Conservation (phyloP, 768 basidiomycete genomes). For the Lyophyllum shimeji region DNA sequence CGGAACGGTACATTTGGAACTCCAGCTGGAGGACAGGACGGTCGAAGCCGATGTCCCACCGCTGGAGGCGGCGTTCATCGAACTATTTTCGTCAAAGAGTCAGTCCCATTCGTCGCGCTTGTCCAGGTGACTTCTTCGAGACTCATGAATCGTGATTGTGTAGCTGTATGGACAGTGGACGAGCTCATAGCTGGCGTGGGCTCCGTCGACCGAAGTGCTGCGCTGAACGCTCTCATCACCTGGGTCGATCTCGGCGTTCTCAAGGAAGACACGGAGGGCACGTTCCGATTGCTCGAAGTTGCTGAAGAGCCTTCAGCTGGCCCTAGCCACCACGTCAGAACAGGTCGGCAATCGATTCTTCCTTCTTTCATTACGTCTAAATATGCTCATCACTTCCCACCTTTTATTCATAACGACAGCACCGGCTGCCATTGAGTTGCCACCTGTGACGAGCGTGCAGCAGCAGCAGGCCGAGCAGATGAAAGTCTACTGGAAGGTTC, state of each 20-base stretch:
- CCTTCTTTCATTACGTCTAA: not conserved
- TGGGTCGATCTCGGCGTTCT: constrained; percentile 86
- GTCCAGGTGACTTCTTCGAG: not conserved
- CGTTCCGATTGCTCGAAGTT: constrained; percentile 66
- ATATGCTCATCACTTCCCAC: not conserved
- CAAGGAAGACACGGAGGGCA: constrained; percentile 60
- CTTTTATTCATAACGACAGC: constrained; percentile 12
- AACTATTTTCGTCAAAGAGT: constrained; percentile 79
- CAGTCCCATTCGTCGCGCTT: not conserved
- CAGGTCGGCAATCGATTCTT: constrained; percentile 3
- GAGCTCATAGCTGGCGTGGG: constrained; percentile 68
- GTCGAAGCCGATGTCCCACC: constrained; percentile 78
- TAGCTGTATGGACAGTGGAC: constrained; percentile 71
- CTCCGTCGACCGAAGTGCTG: constrained; percentile 58
- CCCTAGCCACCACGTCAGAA: constrained; percentile 13
- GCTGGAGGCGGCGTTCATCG: constrained; percentile 88
- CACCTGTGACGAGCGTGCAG: constrained; percentile 54
- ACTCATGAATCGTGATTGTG: constrained; percentile 1
- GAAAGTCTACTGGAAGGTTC: constrained; percentile 85
- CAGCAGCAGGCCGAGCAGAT: constrained; percentile 86
- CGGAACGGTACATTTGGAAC: constrained; percentile 77
- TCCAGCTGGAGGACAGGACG: constrained; percentile 81
- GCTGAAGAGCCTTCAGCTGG: constrained; percentile 44
- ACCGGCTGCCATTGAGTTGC: constrained; percentile 37
- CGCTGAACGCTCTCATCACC: constrained; percentile 73